Conservation (phyloP, 371 early-diverging fungal genomes). For the Mucor indicus region DNA sequence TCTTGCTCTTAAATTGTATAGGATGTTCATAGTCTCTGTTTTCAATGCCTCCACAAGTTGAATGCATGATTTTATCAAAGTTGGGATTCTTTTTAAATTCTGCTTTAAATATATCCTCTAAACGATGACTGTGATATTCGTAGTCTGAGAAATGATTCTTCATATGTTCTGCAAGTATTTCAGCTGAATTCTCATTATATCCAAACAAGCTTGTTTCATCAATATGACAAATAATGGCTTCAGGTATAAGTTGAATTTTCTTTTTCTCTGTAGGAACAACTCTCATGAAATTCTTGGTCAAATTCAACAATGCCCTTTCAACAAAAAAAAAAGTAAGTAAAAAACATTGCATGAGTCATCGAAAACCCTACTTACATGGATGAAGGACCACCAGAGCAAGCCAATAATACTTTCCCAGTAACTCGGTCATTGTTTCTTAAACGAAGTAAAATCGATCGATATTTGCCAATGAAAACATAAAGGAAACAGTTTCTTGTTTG, state of each 20-base stretch:
- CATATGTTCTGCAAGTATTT: constrained; percentile 31
- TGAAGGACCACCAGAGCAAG: constrained; percentile 84
- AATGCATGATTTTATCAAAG: constrained; percentile 21
- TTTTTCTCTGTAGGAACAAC: constrained; percentile 46
- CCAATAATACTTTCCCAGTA: constrained; percentile 62
- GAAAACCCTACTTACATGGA: constrained; percentile 58
- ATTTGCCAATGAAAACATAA: constrained; percentile 62
- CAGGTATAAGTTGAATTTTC: constrained; percentile 51
- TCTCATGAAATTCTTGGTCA: constrained; percentile 58
- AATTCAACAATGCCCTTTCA: constrained; percentile 54
- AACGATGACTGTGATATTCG: constrained; percentile 20
- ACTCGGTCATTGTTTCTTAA: constrained; percentile 24
- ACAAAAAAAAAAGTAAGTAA: neutral
- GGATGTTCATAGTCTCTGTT: constrained; percentile 18
- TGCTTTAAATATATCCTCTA: constrained; percentile 31
- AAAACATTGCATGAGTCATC: neutral
- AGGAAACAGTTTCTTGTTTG: constrained; percentile 56
- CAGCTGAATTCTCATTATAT: constrained; percentile 27
- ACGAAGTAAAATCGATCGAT: constrained; percentile 53
- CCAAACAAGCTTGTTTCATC: constrained; percentile 67
- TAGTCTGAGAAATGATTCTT: constrained; percentile 23
- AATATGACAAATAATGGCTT: constrained; percentile 68
- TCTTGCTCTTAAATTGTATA: too few relatives aligned
- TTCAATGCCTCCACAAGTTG: constrained; percentile 17
- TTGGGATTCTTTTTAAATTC: constrained; percentile 17